Base-by-base conservation (phyloP, 495 filamentous ascomycete genomes). In the Penicillium verhagenii region DNA sequence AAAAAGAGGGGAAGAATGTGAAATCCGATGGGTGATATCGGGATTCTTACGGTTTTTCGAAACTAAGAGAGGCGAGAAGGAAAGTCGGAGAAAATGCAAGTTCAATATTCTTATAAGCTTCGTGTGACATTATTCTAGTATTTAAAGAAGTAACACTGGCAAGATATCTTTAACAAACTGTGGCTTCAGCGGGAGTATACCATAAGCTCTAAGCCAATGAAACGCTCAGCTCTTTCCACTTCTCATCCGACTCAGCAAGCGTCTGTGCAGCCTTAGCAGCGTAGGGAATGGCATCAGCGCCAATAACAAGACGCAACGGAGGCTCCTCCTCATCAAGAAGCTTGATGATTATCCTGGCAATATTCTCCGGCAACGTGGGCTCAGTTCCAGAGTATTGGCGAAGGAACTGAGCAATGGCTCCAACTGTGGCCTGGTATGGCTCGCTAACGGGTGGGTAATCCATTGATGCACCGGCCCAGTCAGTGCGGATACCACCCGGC, bases 401-500 rank as follows among this genome's bases (percentile, higher is more conserved):
- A 25, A n/a, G 23, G 10, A 19, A 7, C 5, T 26, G 23, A 6
- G 28, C 19, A 6, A 46, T 26, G 5, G 43, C 43, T 11, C 61
- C 64, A 1, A 67, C 64, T 3, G 47, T 60, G 11, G 25, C 40
- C 29, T 61, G 26, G 16, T 70, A 70, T 0, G 67, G 65, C 45
- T 70, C 60, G 33, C 62, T 66, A 18, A 68, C 48, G 10, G 37
- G n/a, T 0, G 59, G 56, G 24, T 63, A 59, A 7, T 63, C 16
- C 64, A 69, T 69, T 1, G 64, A 67, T 16, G 60, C 57, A 1
- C 64, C 64, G 10, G 68, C 61, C 64, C 68, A 73, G 48, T 73
- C 68, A 2, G 70, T 73, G 51, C 56, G 28, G 20, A 74, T 69
- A 50, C 71, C 68, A 45, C 69, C 69, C 4, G 69, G 71, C 54